Conservation (phyloP, 1,284 basidiomycete species). For the Marasmius oreades region DNA sequence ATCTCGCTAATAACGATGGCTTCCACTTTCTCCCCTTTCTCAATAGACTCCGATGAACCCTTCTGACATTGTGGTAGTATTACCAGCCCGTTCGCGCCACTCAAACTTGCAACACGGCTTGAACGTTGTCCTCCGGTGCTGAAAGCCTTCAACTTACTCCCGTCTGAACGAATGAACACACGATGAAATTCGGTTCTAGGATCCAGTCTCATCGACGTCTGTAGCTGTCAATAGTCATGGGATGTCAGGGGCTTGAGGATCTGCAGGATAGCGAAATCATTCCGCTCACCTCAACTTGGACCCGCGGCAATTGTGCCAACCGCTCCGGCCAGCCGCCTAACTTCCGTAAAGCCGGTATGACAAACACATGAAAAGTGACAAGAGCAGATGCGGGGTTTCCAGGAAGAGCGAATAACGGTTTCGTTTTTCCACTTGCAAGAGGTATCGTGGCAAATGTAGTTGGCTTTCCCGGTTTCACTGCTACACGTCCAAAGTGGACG, state of each 20-base stretch:
- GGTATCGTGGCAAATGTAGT: slow-evolving; percentile 85
- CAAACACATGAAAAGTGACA: slow-evolving; percentile 86
- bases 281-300: slow-evolving; percentile 61
- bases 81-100: slow-evolving; percentile 74
- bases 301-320: slow-evolving; percentile 57
- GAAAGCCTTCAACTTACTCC: slow-evolving; percentile 52
- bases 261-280: not conserved
- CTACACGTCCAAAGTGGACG: slow-evolving; percentile 77
- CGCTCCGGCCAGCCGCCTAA: slow-evolving; percentile 64
- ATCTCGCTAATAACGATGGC: slow-evolving; percentile 71
- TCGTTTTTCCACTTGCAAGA: slow-evolving; percentile 27
- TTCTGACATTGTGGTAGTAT: slow-evolving; percentile 52
- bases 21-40: slow-evolving; percentile 50
- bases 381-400: slow-evolving; percentile 88
- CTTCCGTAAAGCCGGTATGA: slow-evolving; percentile 73
- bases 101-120: slow-evolving; percentile 73
- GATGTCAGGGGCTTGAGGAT: too few species aligned
- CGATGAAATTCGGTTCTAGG: slow-evolving; percentile 81
- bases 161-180: slow-evolving; percentile 53
- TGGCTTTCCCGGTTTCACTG: slow-evolving; percentile 75
- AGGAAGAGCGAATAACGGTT: slow-evolving; percentile 79
- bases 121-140: slow-evolving; percentile 86
- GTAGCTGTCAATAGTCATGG: slow-evolving; percentile 39
- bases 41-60: slow-evolving; percentile 37
- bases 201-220: slow-evolving; percentile 63